These are phyloP conservation scores for Naganishia sp. DNA, from an alignment of 1,284 basidiomycete species.

Conservation along the genomic window DNA sequence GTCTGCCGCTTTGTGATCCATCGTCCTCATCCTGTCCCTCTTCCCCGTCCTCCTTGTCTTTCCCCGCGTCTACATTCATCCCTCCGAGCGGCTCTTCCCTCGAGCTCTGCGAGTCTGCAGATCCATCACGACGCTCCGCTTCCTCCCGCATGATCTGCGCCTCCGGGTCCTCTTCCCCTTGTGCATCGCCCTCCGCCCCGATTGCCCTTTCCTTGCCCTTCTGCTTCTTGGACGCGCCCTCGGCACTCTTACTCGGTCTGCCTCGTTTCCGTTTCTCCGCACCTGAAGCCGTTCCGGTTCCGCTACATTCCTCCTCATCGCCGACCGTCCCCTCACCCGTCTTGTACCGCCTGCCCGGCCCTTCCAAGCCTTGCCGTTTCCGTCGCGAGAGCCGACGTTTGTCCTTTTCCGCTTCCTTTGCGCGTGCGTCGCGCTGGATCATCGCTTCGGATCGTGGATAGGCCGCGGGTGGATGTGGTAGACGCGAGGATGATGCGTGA, in stretches of 20 bases:
- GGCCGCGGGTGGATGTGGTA: not conserved
- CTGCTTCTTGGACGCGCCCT: not conserved
- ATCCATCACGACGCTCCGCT: not conserved
- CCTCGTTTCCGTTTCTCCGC: not conserved
- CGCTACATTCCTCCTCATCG: not conserved
- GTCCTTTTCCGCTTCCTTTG: constrained; percentile 19
- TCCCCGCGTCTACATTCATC: not conserved
- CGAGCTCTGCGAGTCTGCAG: not conserved
- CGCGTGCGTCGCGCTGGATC: not conserved
- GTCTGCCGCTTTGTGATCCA: not conserved
- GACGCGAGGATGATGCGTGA: not conserved
- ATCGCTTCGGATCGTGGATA: no score
- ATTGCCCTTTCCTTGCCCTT: not conserved
- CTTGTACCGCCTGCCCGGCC: constrained; percentile 9
- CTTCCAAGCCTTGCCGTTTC: constrained; percentile 14
- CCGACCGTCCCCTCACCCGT: not conserved
- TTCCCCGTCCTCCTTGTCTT: not conserved
- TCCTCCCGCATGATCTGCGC: constrained; percentile 27
- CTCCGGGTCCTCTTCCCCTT: constrained; percentile 20
- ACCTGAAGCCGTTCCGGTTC: not conserved
- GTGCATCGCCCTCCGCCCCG: not conserved
- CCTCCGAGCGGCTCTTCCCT: not conserved
- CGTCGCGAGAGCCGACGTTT: constrained; percentile 15
- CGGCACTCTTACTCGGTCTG: not conserved
- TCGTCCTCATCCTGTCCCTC: constrained; percentile 1